Conservation (phyloP, 2,329 filamentous ascomycete genomes). For the Capronia americana region DNA sequence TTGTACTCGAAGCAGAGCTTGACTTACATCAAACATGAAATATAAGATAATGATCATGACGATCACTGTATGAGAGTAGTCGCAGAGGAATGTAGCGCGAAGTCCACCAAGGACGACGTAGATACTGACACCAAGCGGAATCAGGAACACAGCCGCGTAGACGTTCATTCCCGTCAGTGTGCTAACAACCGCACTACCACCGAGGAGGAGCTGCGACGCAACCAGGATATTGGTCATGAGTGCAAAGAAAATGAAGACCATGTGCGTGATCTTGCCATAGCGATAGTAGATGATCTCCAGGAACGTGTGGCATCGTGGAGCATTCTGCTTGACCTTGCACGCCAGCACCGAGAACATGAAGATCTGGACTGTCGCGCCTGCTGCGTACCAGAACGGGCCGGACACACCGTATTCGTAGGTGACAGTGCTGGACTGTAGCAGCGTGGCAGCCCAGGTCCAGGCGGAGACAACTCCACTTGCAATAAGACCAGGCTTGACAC, state of each 20-base stretch:
- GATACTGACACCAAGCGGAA: constrained; percentile 77
- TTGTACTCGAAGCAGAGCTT: neutral
- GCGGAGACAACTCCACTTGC: constrained; percentile 85
- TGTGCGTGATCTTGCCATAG: constrained; percentile 75
- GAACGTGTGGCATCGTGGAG: constrained; percentile 58
- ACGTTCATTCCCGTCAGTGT: constrained; percentile 75
- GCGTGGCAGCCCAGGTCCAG: constrained; percentile 71
- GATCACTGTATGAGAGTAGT: constrained; percentile 8
- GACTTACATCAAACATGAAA: constrained; percentile 74
- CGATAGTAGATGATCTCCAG: constrained; percentile 81
- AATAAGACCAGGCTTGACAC: constrained; percentile 86
- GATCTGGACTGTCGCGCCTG: constrained; percentile 80
- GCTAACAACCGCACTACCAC: constrained; percentile 69
- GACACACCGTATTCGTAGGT: constrained; percentile 77
- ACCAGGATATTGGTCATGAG: constrained; percentile 85
- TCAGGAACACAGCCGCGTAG: constrained; percentile 66
- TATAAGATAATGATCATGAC: constrained; percentile 70
- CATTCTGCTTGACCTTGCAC: constrained; percentile 36
- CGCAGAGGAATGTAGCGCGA: constrained; percentile 59
- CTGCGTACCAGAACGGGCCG: constrained; percentile 70
- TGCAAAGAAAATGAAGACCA: constrained; percentile 80
- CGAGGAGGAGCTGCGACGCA: constrained; percentile 58
- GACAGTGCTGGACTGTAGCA: constrained; percentile 74
- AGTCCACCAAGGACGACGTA: constrained; percentile 69
- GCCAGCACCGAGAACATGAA: constrained; percentile 86